phyloP scores from a whole-genome alignment of 371 early-diverging fungal species.

The Rhizopus stolonifer region DNA sequence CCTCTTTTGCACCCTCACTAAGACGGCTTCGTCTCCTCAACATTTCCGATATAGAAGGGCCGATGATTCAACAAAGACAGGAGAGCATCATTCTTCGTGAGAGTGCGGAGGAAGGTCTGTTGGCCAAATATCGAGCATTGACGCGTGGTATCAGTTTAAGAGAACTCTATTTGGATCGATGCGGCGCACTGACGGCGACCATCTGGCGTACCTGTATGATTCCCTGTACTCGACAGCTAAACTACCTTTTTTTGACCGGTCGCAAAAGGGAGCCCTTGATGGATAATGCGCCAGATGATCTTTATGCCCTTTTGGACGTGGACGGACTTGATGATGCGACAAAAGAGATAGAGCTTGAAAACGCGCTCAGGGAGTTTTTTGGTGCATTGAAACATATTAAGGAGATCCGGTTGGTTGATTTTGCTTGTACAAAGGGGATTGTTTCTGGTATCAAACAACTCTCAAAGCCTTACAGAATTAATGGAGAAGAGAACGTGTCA shows the following conservation, averaged over 20 bases:
- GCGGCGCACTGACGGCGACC: constrained; percentile 27
- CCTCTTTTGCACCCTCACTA: not conserved
- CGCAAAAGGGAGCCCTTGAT: constrained; percentile 7
- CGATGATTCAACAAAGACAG: not conserved
- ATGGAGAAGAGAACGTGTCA: not conserved
- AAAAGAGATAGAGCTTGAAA: constrained; percentile 3
- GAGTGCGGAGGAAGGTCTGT: not conserved
- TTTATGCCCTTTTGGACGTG: too few species aligned
- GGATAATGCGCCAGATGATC: not conserved
- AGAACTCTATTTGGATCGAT: constrained; percentile 18
- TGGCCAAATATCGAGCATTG: constrained; percentile 11
- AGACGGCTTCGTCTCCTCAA: not conserved
- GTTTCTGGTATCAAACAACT: constrained; percentile 1
- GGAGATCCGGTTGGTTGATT: constrained; percentile 7
- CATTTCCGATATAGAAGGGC: not conserved
- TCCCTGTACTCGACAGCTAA: constrained; percentile 17
- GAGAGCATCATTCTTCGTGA: not conserved
- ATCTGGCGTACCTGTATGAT: constrained; percentile 30
- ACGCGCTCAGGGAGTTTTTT: constrained; percentile 11
- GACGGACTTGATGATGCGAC: not conserved
- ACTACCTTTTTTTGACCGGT: constrained; percentile 17
- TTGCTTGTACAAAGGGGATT: constrained; percentile 12
- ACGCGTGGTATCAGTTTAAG: not conserved
- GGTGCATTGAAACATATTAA: constrained; percentile 5
- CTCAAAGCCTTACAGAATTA: not conserved